Percentiles rank a stretch among this genome's conserved stretches.
phyloP scores from a whole-genome alignment of 305 asterid genomes.

The Fraxinus sp. region DNA sequence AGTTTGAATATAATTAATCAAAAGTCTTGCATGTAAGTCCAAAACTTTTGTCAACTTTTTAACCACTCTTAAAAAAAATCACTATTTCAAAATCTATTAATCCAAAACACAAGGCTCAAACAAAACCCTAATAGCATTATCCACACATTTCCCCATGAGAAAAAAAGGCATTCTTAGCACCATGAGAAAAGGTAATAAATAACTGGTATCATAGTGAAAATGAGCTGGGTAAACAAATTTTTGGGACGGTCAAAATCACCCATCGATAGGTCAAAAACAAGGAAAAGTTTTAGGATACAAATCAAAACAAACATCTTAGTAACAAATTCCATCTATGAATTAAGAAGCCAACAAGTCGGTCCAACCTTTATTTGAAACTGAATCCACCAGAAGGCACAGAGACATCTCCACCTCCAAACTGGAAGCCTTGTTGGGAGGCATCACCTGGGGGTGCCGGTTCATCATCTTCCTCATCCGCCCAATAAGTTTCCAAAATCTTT shows the following conservation, averaged over 20 bases:
- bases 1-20: no score
- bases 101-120: no score
- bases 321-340: background rate
- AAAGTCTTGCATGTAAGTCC: no score
- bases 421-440: conserved; percentile 52
- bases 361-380: conserved; percentile 46
- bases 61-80: no score
- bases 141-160: background rate
- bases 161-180: background rate
- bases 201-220: background rate
- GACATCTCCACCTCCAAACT: conserved; percentile 56
- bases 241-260: conserved; percentile 30
- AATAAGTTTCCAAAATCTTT: conserved; percentile 73
- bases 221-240: conserved; percentile 21
- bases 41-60: no score
- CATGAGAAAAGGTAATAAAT: background rate
- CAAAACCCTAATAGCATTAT: no score
- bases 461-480: conserved; percentile 84
- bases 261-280: conserved; percentile 2
- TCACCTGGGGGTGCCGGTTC: conserved; percentile 61
- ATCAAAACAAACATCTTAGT: background rate
- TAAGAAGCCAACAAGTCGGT: background rate
- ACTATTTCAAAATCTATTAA: no score
- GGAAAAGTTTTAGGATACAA: conserved; percentile 11
- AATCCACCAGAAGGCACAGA: conserved; percentile 67